A percentile compares a stretch with the other conserved stretches of the same genome.
Conservation (phyloP, 2,329 filamentous ascomycete genomes). For the Bisporella sp. region DNA sequence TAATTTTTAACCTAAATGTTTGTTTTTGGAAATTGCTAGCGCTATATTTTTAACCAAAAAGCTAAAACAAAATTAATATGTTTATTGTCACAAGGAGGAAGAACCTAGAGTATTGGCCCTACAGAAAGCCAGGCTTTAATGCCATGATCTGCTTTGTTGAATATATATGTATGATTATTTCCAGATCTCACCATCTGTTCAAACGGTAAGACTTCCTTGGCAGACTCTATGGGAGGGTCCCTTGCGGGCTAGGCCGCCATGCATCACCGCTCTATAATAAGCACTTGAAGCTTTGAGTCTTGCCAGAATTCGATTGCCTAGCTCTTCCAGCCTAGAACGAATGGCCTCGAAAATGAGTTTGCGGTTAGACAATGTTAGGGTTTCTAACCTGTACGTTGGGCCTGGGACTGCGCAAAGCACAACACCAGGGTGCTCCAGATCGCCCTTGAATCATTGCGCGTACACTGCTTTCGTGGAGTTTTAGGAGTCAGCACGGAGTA, state of each 20-base stretch:
- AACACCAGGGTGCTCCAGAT: neutral
- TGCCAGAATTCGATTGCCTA: slow-evolving; percentile 9
- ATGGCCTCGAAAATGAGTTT: slow-evolving; percentile 9
- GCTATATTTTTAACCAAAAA: no score
- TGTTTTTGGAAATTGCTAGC: no score
- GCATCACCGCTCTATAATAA: slow-evolving; percentile 9
- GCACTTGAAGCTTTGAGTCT: slow-evolving; percentile 10
- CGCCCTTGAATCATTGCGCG: neutral
- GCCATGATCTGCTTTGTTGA: slow-evolving; percentile 1
- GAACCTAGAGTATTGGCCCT: neutral
- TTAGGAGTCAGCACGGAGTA: no score
- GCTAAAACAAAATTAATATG: no score
- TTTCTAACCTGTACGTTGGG: slow-evolving; percentile 10
- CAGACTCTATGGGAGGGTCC: slow-evolving; percentile 11
- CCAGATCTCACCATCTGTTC: slow-evolving; percentile 10
- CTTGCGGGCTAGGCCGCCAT: slow-evolving; percentile 7
- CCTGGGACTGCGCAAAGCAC: neutral
- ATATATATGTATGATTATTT: slow-evolving; percentile 8
- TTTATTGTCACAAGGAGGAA: no score
- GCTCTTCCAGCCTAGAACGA: slow-evolving; percentile 8
- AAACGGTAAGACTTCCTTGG: slow-evolving; percentile 10
- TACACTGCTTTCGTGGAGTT: no score
- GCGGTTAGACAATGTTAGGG: slow-evolving; percentile 8
- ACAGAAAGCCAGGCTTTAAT: neutral
- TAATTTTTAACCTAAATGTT: no score